Evolutionary conservation across 2,329 filamentous ascomycete genomes (phyloP), one percentile per base, ranked within the genome.

Genomic region (Microdochium paspali): DNA sequence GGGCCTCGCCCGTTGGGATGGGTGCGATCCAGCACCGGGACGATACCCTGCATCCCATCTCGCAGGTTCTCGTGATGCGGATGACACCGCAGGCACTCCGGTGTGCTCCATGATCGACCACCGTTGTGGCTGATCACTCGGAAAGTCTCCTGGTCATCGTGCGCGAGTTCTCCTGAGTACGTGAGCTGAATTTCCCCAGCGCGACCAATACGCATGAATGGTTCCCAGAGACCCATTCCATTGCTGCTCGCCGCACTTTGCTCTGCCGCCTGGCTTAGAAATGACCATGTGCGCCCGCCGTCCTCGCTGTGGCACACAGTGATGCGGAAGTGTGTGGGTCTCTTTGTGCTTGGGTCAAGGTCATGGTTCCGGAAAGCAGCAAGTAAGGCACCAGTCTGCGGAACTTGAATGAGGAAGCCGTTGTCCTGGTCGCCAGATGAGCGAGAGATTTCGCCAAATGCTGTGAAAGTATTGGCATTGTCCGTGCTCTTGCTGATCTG

Each of bases 291-390:
- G 1, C 58, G 59, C 1, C 71, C 72, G 44, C 64, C 66, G 51
- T 75, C 70, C 2, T 47, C 54, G 25, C 69, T 72, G 45, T 68
- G 65, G 50, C 70, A 75, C 13, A 75, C 69, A 0, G 72, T 75
- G 54, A 75, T 73, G 25, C 72, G 69, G 56, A 70, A 74, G 55
- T 71, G 63, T 4, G 63, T 64, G 0, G 61, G 61, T 23, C 50
- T 53, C 18, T 53, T 31, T 2, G 63, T 61, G 20, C 57, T 42
- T 0, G 61, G 61, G 2, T 62, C 67, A 3, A 63, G 55, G 35
- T 67, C 65, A 48, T 73, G 70, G 56, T 75, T 75, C 5, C 72
- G 67, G 56, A 75, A 75, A 0, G 72, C 71, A 0, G 66, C 72
- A 0, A 75, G 61, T 2, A 73, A 58, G 1, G 59, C 57, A 0